phyloP scores from a whole-genome alignment of 2,329 filamentous ascomycete species.

The Exophiala alcalophila region DNA sequence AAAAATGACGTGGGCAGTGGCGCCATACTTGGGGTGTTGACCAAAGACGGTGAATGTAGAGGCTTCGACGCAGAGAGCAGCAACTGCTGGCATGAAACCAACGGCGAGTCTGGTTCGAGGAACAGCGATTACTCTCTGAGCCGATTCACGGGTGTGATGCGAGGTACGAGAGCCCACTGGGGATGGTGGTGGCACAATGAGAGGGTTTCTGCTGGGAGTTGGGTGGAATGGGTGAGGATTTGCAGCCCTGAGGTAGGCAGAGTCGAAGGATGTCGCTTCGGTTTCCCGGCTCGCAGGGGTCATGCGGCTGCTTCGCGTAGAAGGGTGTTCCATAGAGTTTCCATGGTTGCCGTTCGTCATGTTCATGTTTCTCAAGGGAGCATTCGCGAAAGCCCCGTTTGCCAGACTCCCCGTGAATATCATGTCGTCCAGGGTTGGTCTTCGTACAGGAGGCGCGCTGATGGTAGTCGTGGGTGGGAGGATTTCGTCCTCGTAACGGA shows the following conservation, averaged over 20 bases:
- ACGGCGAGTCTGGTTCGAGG: too few species aligned
- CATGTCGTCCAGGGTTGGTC: not conserved
- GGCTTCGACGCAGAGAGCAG: constrained; percentile 13
- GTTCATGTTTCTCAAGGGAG: too few species aligned
- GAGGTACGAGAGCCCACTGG: not conserved
- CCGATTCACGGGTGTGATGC: not conserved
- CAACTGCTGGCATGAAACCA: constrained; percentile 16
- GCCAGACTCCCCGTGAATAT: not conserved
- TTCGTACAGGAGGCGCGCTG: not conserved
- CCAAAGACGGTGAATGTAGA: constrained; percentile 15
- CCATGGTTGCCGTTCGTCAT: not conserved
- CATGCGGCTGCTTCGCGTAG: not conserved
- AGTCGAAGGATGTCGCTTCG: constrained; percentile 2
- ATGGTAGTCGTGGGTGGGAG: not conserved
- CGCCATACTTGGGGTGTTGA: constrained; percentile 8
- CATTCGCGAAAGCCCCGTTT: not conserved
- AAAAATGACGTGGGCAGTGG: constrained; percentile 21
- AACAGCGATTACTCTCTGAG: too few species aligned
- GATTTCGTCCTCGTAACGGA: not conserved
- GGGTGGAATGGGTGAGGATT: not conserved
- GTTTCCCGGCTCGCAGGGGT: not conserved
- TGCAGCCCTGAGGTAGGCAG: too few species aligned
- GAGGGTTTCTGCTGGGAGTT: constrained; percentile 4
- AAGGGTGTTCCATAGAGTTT: not conserved
- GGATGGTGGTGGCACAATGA: constrained; percentile 2